A percentile compares a stretch with the other conserved stretches of the same genome.
phyloP scores from a whole-genome alignment of 768 basidiomycete genomes.

The Amanita pseudoporphyria region DNA sequence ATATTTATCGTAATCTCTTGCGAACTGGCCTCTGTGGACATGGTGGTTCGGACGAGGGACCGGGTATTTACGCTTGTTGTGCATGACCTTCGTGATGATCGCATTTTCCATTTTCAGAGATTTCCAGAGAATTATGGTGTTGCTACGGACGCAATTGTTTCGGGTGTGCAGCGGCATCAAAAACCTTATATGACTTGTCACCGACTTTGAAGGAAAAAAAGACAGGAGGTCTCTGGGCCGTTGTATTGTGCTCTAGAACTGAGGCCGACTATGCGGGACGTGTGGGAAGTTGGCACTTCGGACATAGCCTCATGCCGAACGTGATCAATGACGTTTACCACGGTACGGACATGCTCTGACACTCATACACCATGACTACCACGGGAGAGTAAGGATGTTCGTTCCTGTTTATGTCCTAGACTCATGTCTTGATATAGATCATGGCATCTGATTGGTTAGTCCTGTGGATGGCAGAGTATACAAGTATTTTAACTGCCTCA shows the following conservation, averaged over 20 bases:
- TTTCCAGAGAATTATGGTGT: too few relatives aligned
- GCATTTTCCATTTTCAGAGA: too few relatives aligned
- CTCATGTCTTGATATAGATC: conserved; percentile 12
- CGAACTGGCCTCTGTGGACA: conserved; percentile 35
- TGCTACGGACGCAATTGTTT: too few relatives aligned
- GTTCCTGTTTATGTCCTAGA: neutral
- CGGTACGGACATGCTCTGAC: neutral
- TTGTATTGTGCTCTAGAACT: neutral
- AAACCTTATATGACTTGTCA: neutral
- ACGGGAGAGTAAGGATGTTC: neutral
- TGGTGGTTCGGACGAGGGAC: conserved; percentile 17
- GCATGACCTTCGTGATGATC: neutral
- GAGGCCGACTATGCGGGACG: neutral
- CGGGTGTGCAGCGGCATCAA: too few relatives aligned
- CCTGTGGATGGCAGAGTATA: neutral
- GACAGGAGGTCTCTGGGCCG: too few relatives aligned
- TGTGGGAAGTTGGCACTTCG: neutral
- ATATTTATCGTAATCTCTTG: conserved; percentile 57
- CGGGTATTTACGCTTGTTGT: conserved; percentile 1
- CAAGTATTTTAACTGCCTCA: neutral
- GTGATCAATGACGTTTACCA: too few relatives aligned
- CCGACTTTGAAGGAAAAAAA: too few relatives aligned
- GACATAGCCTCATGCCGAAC: neutral
- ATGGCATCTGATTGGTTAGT: conserved; percentile 25
- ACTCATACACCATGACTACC: neutral